Evolutionary conservation across 495 filamentous ascomycete species (phyloP).

Genomic region (Evernia prunastri): DNA sequence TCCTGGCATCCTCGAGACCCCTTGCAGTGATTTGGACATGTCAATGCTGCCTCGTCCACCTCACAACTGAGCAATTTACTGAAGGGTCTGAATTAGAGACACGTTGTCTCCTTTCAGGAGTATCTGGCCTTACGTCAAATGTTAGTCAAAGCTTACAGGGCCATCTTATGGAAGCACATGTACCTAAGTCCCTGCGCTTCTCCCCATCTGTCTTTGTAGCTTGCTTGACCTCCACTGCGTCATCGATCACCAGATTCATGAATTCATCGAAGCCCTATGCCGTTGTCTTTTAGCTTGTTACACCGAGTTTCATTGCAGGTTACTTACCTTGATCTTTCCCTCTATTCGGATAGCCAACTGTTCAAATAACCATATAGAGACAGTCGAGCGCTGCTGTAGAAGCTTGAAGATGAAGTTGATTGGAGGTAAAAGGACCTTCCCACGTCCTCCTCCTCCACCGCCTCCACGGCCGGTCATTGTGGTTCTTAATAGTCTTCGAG

Average conservation of each 20-base stretch:
- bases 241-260: conserved; percentile 97
- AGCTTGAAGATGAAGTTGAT: conserved; percentile 99
- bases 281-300: conserved; percentile 8
- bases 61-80: conserved; percentile 34
- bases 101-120: conserved; percentile 97
- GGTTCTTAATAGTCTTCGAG: not conserved
- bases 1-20: not conserved
- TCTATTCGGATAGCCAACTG: conserved; percentile 89
- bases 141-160: conserved; percentile 27
- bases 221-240: conserved; percentile 86
- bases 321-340: conserved; percentile 80
- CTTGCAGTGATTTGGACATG: not conserved
- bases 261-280: conserved; percentile 91
- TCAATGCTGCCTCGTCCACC: not conserved
- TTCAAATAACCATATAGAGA: conserved; percentile 95
- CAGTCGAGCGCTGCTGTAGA: conserved; percentile 77
- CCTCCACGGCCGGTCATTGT: conserved; percentile 67
- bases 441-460: conserved; percentile 59
- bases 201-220: conserved; percentile 76
- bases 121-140: conserved; percentile 67
- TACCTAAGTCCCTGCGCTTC: conserved; percentile 73
- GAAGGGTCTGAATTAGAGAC: conserved; percentile 79
- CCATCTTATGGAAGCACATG: conserved; percentile 24
- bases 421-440: conserved; percentile 88
- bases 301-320: not conserved